These are phyloP conservation scores for Penicillium samsonianum DNA, from an alignment of 495 filamentous ascomycete species.

Conservation along the genomic window DNA sequence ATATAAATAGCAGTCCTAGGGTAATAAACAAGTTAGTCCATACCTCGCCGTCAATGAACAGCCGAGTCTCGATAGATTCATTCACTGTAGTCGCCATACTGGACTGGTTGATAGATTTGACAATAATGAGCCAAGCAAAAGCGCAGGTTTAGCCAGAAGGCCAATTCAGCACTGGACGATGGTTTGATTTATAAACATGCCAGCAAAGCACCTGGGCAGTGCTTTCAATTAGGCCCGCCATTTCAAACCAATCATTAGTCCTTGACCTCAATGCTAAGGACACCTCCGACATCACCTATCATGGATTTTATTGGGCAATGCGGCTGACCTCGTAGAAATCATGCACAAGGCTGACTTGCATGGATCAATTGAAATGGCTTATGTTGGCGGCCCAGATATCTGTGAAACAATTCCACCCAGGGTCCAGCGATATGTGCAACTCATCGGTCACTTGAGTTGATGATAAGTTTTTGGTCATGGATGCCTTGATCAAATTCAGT, in stretches of 20 bases:
- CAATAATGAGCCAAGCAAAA: not conserved
- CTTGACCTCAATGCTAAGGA: not conserved
- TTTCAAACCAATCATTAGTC: not conserved
- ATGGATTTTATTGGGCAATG: not conserved
- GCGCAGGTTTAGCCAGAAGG: not conserved
- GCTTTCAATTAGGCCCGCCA: not conserved
- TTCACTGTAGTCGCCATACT: conserved; percentile 17
- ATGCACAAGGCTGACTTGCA: not conserved
- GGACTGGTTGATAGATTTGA: not conserved
- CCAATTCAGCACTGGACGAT: not conserved
- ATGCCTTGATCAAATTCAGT: not conserved
- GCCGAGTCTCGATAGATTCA: conserved; percentile 35
- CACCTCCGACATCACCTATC: not conserved
- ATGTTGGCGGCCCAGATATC: not conserved
- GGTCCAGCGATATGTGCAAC: not conserved
- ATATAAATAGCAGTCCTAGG: not conserved
- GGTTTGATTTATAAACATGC: not conserved
- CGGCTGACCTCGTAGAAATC: not conserved
- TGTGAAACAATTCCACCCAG: not conserved
- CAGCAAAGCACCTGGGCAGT: not conserved
- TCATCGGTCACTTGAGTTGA: not conserved
- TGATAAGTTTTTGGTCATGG: not conserved
- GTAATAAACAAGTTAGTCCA: not conserved
- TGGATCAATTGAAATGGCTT: conserved; percentile 3
- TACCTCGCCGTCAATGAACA: conserved; percentile 55